Conservation (phyloP, 1,284 basidiomycete genomes). For the Gomphus bonarii region DNA sequence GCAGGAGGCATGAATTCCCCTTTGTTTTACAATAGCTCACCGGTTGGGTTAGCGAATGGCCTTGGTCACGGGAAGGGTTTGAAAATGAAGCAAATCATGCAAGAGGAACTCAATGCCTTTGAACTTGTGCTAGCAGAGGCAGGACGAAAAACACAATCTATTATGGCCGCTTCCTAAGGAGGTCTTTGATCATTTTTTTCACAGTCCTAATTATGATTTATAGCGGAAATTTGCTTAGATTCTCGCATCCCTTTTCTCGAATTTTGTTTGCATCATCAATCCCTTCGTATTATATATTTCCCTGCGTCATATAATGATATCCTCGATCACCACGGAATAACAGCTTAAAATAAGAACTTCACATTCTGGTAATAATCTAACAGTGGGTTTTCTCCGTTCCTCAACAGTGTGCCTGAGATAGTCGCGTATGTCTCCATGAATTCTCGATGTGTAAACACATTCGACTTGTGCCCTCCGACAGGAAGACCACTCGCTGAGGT, state of each 20-base stretch:
- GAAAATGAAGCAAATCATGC: conserved; percentile 55
- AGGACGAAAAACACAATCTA: conserved; percentile 60
- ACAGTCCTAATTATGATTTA: conserved; percentile 1
- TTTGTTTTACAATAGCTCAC: conserved; percentile 18
- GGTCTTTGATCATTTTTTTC: not conserved
- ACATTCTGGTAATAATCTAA: conserved; percentile 85
- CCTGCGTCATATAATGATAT: not conserved
- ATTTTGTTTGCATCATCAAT: not conserved
- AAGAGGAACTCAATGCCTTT: conserved; percentile 65
- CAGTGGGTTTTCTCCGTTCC: conserved; percentile 82
- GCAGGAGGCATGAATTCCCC: conserved; percentile 27
- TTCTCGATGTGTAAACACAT: conserved; percentile 74
- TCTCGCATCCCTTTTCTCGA: not conserved
- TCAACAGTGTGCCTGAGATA: conserved; percentile 49
- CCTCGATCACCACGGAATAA: not conserved
- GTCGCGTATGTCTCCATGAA: conserved; percentile 81
- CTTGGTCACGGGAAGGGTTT: conserved; percentile 31
- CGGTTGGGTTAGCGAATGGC: conserved; percentile 21
- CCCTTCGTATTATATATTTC: not conserved
- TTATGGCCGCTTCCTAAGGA: conserved; percentile 48
- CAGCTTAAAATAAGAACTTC: conserved; percentile 64
- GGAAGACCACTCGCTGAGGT: conserved; percentile 65
- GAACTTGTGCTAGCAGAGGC: conserved; percentile 60
- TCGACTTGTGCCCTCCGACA: conserved; percentile 70
- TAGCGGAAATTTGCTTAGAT: conserved; percentile 3